phyloP scores from a whole-genome alignment of 306 rosid species.

The Lupinus albus region DNA sequence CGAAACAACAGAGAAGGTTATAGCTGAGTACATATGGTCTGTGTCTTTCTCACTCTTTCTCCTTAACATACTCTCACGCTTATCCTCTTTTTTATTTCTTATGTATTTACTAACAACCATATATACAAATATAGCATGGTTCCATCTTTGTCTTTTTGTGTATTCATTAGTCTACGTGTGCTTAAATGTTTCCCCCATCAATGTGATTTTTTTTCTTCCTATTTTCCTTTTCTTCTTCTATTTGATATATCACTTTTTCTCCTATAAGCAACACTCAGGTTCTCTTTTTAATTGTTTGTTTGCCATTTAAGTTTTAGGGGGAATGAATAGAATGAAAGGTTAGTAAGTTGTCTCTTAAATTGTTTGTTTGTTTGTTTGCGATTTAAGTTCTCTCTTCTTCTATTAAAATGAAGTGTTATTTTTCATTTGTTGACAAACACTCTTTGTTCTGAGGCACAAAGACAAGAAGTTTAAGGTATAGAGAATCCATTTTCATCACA shows the following conservation, averaged over 20 bases:
- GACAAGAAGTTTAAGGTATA: no score
- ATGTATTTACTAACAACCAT: background rate
- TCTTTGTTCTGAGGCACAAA: no score
- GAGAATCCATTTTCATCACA: no score
- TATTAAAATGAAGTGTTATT: no score
- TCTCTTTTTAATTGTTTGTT: no score
- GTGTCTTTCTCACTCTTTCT: background rate
- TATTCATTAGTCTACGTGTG: slow-evolving; percentile 16
- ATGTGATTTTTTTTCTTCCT: background rate
- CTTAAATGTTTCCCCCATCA: background rate
- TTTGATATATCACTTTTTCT: slow-evolving; percentile 13
- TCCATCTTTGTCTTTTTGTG: background rate
- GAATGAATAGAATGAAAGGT: no score
- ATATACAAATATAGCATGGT: background rate
- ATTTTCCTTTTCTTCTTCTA: background rate
- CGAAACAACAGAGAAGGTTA: slow-evolving; percentile 53
- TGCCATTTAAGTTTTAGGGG: no score
- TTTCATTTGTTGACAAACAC: no score
- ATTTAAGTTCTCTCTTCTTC: no score
- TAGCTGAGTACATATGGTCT: slow-evolving; percentile 74
- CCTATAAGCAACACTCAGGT: no score
- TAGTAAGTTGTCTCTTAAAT: no score
- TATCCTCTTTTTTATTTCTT: background rate
- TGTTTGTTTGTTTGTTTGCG: no score
- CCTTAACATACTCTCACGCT: background rate